Evolutionary conservation across 768 basidiomycete genomes (phyloP).

Genomic region (Xerocomellus dryophilus): DNA sequence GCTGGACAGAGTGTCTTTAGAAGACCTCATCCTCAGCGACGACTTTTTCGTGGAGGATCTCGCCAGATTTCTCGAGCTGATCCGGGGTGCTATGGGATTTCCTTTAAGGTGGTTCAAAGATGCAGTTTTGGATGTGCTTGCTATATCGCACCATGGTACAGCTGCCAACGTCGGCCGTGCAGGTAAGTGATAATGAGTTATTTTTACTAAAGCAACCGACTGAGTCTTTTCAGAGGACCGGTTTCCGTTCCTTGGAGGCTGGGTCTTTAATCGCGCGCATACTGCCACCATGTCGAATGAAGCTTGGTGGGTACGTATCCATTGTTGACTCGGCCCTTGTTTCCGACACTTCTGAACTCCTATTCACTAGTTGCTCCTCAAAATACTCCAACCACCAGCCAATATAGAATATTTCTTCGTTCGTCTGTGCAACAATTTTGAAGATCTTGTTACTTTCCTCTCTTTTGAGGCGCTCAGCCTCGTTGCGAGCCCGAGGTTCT

Average conservation of each 20-base stretch:
- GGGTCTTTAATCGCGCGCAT: slow-evolving; percentile 30
- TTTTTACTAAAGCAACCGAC: neutral
- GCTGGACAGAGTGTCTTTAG: slow-evolving; percentile 31
- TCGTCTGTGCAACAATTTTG: slow-evolving; percentile 30
- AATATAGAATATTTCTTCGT: slow-evolving; percentile 31
- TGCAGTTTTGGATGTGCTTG: slow-evolving; percentile 24
- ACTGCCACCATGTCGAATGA: slow-evolving; percentile 23
- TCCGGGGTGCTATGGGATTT: slow-evolving; percentile 3
- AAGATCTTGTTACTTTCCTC: slow-evolving; percentile 32
- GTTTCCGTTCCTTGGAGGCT: slow-evolving; percentile 30
- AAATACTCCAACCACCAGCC: slow-evolving; percentile 6
- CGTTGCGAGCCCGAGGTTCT: slow-evolving; percentile 21
- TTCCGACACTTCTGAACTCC: neutral
- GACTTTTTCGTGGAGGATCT: slow-evolving; percentile 29
- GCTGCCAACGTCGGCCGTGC: slow-evolving; percentile 9
- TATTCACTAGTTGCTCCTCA: slow-evolving; percentile 5
- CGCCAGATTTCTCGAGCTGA: slow-evolving; percentile 6
- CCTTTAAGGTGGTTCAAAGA: slow-evolving; percentile 31
- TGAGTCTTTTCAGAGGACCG: slow-evolving; percentile 9
- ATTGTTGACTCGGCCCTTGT: too few relatives aligned
- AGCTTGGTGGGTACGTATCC: slow-evolving; percentile 32
- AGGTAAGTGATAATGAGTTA: neutral
- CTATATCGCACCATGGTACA: slow-evolving; percentile 6
- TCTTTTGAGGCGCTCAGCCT: slow-evolving; percentile 22
- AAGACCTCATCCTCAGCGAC: slow-evolving; percentile 32